Evolutionary conservation across 768 basidiomycete genomes (phyloP).

Genomic region (Flagelloscypha sp.): DNA sequence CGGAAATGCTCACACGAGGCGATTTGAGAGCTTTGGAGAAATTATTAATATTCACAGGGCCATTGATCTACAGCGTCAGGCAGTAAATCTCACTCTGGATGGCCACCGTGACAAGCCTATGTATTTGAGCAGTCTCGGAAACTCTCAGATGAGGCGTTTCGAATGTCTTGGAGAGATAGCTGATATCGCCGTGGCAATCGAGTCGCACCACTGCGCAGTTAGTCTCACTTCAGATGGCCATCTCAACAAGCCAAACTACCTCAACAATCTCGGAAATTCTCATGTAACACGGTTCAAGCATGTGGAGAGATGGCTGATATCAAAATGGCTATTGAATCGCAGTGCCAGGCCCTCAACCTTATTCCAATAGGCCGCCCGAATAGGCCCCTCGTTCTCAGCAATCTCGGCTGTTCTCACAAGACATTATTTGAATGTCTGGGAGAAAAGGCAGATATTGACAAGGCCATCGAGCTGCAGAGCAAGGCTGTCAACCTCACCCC

Average conservation of each 20-base stretch:
- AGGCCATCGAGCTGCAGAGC: neutral
- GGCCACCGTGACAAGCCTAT: neutral
- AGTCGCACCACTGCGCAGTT: neutral
- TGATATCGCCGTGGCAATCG: slow-evolving; percentile 1
- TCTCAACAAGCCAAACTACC: slow-evolving; percentile 1
- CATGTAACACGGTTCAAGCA: slow-evolving; percentile 1
- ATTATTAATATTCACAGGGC: neutral
- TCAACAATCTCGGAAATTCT: slow-evolving; percentile 3
- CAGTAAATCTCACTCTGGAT: neutral
- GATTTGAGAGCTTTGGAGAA: slow-evolving; percentile 5
- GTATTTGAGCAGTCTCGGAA: neutral
- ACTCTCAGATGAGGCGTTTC: neutral
- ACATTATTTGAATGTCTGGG: too few relatives aligned
- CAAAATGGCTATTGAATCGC: too few relatives aligned
- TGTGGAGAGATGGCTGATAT: slow-evolving; percentile 3
- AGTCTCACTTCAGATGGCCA: slow-evolving; percentile 1
- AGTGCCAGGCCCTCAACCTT: too few relatives aligned
- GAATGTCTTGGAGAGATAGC: slow-evolving; percentile 1
- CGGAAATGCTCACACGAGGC: neutral
- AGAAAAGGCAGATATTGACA: too few relatives aligned
- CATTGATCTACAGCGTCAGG: neutral
- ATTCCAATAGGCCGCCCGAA: neutral
- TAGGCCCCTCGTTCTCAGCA: too few relatives aligned
- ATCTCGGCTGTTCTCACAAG: too few relatives aligned
- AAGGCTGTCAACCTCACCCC: neutral